Evolutionary conservation across 768 basidiomycete genomes (phyloP).

Genomic region (Suillus tomentosus): DNA sequence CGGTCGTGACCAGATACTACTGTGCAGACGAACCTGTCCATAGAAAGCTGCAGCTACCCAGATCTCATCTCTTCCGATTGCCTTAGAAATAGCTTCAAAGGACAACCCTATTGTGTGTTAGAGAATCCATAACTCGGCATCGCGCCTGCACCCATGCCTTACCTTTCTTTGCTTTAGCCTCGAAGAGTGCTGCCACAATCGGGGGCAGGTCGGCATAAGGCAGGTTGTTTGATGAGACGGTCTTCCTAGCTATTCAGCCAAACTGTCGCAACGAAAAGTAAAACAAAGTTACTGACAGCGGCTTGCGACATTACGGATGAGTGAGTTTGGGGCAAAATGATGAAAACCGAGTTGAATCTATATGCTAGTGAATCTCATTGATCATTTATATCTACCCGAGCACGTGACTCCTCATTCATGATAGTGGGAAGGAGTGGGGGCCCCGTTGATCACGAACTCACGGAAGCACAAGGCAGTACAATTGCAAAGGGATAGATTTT

Average conservation of each 20-base stretch:
- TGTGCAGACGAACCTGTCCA: constrained; percentile 56
- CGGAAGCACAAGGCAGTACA: constrained; percentile 3
- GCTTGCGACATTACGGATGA: constrained; percentile 38
- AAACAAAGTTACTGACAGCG: constrained; percentile 32
- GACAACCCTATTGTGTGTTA: constrained; percentile 50
- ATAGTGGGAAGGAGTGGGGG: constrained; percentile 4
- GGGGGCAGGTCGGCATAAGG: constrained; percentile 57
- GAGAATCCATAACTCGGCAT: constrained; percentile 6
- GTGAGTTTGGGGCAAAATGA: neutral
- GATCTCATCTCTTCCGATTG: constrained; percentile 72
- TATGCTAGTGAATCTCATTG: neutral
- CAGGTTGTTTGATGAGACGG: constrained; percentile 41
- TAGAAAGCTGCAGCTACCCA: constrained; percentile 86
- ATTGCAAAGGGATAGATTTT: constrained; percentile 6
- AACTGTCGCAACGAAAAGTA: neutral
- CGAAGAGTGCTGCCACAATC: constrained; percentile 51
- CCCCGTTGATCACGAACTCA: constrained; percentile 7
- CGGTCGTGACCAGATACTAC: neutral
- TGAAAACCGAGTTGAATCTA: constrained; percentile 8
- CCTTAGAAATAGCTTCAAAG: constrained; percentile 68
- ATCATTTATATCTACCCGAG: constrained; percentile 21
- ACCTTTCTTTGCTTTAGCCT: constrained; percentile 72
- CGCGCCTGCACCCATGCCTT: neutral
- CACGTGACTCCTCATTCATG: constrained; percentile 1
- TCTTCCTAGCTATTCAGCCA: constrained; percentile 28